Percentiles rank a stretch among this genome's conserved stretches.
These are phyloP conservation scores for Aspergillus puulaauensis DNA, from an alignment of 2,329 filamentous ascomycete genomes.

Conservation along the genomic window DNA sequence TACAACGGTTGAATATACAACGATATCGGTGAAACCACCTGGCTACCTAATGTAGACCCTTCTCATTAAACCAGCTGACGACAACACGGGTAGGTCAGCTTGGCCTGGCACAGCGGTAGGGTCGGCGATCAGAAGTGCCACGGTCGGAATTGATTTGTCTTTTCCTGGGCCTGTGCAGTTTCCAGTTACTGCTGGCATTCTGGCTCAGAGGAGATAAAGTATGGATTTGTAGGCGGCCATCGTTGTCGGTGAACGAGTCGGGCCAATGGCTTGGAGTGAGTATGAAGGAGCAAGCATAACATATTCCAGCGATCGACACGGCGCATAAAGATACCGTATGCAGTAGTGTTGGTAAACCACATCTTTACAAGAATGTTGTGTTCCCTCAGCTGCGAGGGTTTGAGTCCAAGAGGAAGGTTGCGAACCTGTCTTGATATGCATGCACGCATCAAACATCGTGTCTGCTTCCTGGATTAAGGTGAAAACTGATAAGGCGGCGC, in stretches of 20 bases:
- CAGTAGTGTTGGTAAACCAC: not conserved
- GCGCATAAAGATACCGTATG: not conserved
- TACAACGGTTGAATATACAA: no score
- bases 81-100: no score
- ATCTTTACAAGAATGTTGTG: not conserved
- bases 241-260: not conserved
- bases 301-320: not conserved
- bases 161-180: no score
- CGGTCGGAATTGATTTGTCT: no score
- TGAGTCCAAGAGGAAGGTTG: not conserved
- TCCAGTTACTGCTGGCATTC: no score
- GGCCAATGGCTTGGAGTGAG: not conserved
- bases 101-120: no score
- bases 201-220: no score
- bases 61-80: no score
- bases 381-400: not conserved
- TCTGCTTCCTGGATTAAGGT: not conserved
- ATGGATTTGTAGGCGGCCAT: no score
- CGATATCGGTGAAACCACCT: no score
- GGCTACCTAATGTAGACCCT: no score
- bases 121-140: no score
- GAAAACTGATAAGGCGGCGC: not conserved
- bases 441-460: not conserved
- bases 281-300: not conserved
- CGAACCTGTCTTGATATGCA: not conserved